Conservation (phyloP, 2,329 filamentous ascomycete genomes). For the Claviceps lovelessii region DNA sequence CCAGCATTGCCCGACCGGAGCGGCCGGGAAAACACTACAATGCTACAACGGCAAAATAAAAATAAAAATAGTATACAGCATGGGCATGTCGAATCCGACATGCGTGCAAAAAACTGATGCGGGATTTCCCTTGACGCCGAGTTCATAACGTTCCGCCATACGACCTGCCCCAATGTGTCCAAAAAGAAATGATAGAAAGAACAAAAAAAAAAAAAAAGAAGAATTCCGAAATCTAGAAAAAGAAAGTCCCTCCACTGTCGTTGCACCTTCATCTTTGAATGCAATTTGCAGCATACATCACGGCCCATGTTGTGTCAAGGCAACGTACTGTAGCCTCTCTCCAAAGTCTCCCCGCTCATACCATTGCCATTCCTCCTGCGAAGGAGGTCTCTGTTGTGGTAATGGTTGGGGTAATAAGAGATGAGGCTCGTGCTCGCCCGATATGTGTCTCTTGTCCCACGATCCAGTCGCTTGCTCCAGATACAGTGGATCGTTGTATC, state of each 20-base stretch:
- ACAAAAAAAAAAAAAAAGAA: not conserved
- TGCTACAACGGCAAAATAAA: not conserved
- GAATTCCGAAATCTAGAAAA: not conserved
- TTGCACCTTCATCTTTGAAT: too few species aligned
- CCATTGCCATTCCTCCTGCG: conserved; percentile 20
- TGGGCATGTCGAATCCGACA: not conserved
- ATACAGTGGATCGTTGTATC: not conserved
- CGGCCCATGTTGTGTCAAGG: conserved; percentile 19
- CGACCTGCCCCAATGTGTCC: not conserved
- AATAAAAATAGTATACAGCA: not conserved
- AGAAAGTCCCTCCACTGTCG: too few species aligned
- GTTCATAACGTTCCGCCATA: not conserved
- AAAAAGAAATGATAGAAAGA: not conserved
- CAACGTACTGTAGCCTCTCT: conserved; percentile 12
- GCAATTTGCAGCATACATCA: not conserved
- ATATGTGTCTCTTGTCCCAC: not conserved
- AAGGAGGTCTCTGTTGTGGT: conserved; percentile 2
- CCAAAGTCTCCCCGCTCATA: conserved; percentile 20
- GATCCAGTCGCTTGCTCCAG: not conserved
- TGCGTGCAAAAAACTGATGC: not conserved
- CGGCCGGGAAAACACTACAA: not conserved
- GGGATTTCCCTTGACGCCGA: not conserved
- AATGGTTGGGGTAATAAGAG: not conserved
- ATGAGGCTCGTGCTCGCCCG: not conserved
- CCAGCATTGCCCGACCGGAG: not conserved